phyloP scores from a whole-genome alignment of 2,329 filamentous ascomycete species.

The Rosellinia necatrix region DNA sequence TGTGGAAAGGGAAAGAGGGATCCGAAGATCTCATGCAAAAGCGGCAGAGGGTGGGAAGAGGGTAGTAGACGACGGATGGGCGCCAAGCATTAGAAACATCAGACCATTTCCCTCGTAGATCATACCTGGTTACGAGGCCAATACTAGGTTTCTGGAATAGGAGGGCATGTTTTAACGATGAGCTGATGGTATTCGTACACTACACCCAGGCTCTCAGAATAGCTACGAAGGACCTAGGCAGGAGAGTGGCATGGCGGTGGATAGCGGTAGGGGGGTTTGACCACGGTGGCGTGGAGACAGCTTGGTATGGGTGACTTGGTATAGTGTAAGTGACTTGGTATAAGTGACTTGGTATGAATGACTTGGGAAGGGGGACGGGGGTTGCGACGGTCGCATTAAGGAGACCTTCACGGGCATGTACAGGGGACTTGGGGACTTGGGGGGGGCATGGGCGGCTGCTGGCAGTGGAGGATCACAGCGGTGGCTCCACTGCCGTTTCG shows the following conservation, averaged over 20 bases:
- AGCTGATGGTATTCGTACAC: conserved; percentile 18
- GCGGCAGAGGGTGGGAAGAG: conserved; percentile 38
- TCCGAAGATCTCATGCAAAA: conserved; percentile 39
- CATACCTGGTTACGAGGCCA: conserved; percentile 49
- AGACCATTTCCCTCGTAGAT: conserved; percentile 47
- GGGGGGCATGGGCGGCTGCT: conserved; percentile 9
- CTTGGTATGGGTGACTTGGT: conserved; percentile 9
- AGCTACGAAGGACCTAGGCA: conserved; percentile 2
- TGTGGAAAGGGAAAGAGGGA: conserved; percentile 31
- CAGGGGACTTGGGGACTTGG: conserved; percentile 1
- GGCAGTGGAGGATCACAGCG: conserved; percentile 16
- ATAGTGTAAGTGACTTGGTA: neutral
- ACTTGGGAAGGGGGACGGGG: conserved; percentile 7
- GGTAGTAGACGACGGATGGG: conserved; percentile 38
- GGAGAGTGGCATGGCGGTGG: conserved; percentile 13
- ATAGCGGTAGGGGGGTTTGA: neutral
- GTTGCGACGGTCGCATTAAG: neutral
- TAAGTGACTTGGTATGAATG: neutral
- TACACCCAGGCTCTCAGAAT: conserved; percentile 16
- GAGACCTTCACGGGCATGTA: conserved; percentile 6
- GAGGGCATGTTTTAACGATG: conserved; percentile 17
- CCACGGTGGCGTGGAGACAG: conserved; percentile 3
- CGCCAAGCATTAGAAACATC: conserved; percentile 45
- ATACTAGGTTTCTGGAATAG: conserved; percentile 36
- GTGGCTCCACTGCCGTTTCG: conserved; percentile 23